A percentile compares a stretch with the other conserved stretches of the same genome.
Evolutionary conservation across 345 rosid species (phyloP).

Genomic region (Eucalyptus pauciflora): DNA sequence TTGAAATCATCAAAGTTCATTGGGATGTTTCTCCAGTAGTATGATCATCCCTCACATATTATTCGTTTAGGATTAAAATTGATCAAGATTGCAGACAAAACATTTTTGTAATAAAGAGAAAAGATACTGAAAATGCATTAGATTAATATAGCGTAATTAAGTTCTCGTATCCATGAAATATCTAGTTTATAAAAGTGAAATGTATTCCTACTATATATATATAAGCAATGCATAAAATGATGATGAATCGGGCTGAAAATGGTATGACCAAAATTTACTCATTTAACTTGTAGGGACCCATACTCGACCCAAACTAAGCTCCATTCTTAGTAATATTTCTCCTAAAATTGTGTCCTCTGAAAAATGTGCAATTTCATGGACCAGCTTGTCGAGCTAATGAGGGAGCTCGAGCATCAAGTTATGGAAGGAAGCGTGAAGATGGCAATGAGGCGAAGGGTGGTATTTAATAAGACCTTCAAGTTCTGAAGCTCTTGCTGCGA

Average conservation of each 20-base stretch:
- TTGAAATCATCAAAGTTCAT: not conserved
- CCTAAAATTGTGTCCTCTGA: not conserved
- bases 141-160: no score
- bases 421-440: not conserved
- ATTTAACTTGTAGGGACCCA: not conserved
- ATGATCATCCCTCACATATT: not conserved
- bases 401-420: not conserved
- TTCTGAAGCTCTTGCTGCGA: no score
- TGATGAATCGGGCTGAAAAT: no score
- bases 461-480: no score
- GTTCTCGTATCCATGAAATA: not conserved
- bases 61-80: no score
- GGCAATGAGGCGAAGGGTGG: no score
- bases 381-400: not conserved
- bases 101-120: not conserved
- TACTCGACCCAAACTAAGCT: rapidly evolving
- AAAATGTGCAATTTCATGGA: not conserved
- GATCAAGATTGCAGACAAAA: not conserved
- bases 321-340: not conserved
- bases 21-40: not conserved
- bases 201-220: not conserved
- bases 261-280: not conserved
- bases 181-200: not conserved
- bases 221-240: no score
- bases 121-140: no score